Percentiles rank a stretch among this genome's conserved stretches.
Evolutionary conservation across 208 protist genomes (phyloP).

Genomic region (Leishmania guyanensis): DNA sequence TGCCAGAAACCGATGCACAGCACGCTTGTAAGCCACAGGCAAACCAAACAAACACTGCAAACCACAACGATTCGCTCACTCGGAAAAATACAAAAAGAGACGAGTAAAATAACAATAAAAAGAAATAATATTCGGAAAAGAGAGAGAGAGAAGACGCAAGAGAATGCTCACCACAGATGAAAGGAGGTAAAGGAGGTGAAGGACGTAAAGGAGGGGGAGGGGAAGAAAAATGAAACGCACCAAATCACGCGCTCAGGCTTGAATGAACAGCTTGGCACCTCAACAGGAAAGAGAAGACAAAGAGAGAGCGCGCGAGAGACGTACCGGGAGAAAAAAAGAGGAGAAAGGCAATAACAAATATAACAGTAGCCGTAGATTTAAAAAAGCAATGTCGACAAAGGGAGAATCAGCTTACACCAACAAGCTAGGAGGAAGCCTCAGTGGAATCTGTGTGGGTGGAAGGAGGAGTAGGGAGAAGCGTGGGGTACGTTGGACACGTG

Average conservation of each 20-base stretch:
- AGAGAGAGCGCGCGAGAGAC: neutral
- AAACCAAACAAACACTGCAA: neutral
- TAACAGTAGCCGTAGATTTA: neutral
- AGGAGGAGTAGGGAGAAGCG: neutral
- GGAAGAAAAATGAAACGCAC: neutral
- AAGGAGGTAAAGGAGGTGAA: neutral
- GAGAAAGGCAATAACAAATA: conserved; percentile 10
- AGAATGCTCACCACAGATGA: neutral
- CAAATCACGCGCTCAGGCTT: neutral
- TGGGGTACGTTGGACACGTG: neutral
- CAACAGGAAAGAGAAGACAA: conserved; percentile 1
- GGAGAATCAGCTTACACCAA: neutral
- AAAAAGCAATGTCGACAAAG: neutral
- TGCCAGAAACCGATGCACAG: neutral
- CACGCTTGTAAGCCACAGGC: neutral
- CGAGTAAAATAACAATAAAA: neutral
- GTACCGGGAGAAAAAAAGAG: neutral
- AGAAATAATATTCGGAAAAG: neutral
- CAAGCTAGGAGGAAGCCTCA: neutral
- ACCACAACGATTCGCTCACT: neutral
- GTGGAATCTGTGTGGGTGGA: neutral
- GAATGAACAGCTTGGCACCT: neutral
- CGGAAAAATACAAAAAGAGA: conserved; percentile 12
- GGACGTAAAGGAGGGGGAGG: neutral
- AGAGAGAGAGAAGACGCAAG: neutral